Percentiles rank a stretch among this genome's conserved stretches.
phyloP scores from a whole-genome alignment of 345 rosid genomes.

The Eucalyptus sideroxylon region DNA sequence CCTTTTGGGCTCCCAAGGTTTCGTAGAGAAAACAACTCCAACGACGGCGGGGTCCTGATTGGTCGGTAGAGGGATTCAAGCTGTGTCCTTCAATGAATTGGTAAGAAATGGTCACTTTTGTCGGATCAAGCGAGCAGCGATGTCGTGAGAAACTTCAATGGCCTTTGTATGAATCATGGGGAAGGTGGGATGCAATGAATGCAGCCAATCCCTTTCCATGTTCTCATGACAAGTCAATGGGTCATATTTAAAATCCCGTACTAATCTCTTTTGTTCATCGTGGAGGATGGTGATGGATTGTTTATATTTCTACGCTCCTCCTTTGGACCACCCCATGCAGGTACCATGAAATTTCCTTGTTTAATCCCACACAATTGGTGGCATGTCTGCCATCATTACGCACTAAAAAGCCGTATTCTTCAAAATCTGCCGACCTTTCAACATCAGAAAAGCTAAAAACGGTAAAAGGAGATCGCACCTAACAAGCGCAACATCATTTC shows the following conservation, averaged over 20 bases:
- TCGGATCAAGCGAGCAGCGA: not conserved
- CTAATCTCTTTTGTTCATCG: not conserved
- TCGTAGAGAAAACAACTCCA: not conserved
- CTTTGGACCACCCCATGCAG: not conserved
- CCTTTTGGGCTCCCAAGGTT: not conserved
- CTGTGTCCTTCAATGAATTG: not conserved
- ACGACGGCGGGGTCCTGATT: not conserved
- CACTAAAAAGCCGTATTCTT: not conserved
- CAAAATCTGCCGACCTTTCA: not conserved
- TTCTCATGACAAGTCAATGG: not conserved
- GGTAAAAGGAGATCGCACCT: not conserved
- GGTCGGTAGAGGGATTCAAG: not conserved
- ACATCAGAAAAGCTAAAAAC: not conserved
- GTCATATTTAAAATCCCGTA: not conserved
- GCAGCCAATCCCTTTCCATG: not conserved
- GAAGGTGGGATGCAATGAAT: not conserved
- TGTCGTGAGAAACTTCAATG: not conserved
- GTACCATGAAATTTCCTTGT: not conserved
- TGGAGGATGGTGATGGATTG: not conserved
- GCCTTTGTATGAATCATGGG: not conserved
- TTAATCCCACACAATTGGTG: not conserved
- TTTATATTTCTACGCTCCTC: not conserved
- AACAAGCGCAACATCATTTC: not conserved
- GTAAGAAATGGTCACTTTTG: not conserved
- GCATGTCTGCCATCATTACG: not conserved